Percentiles rank a stretch among this genome's conserved stretches.
phyloP scores from a whole-genome alignment of 306 rosid genomes.

The Begonia masoniana region DNA sequence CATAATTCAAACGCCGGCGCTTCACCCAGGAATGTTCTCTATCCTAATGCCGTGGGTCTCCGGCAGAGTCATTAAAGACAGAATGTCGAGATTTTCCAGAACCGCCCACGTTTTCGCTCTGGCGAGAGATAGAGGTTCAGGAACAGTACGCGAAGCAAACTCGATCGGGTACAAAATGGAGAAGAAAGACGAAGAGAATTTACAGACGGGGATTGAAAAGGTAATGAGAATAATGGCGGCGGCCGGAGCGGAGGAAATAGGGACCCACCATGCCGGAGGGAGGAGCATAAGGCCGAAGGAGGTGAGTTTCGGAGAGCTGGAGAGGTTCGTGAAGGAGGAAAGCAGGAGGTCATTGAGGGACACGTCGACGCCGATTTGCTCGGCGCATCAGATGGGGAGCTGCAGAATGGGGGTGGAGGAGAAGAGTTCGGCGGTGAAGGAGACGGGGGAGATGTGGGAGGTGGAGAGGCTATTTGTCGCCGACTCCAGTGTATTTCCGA shows the following conservation, averaged over 20 bases:
- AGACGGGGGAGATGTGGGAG: conserved; percentile 77
- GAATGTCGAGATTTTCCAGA: conserved; percentile 55
- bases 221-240: conserved; percentile 62
- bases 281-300: conserved; percentile 40
- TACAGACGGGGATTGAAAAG: conserved; percentile 50
- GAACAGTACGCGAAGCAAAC: conserved; percentile 24
- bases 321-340: conserved; percentile 62
- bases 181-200: conserved; percentile 29
- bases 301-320: conserved; percentile 35
- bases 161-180: conserved; percentile 32
- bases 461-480: conserved; percentile 62
- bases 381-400: conserved; percentile 89
- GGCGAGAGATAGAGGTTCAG: conserved; percentile 70
- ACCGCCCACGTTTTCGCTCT: conserved; percentile 74
- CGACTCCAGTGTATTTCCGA: conserved; percentile 70
- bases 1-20: conserved; percentile 70
- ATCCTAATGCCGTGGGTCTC: conserved; percentile 73
- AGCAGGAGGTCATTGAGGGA: conserved; percentile 47
- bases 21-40: conserved; percentile 83
- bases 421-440: conserved; percentile 45
- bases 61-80: conserved; percentile 37
- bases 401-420: conserved; percentile 57
- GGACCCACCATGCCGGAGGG: conserved; percentile 55
- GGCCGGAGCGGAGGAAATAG: conserved; percentile 86
- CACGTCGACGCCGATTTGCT: conserved; percentile 38